Evolutionary conservation across 192 early-diverging fungal species (phyloP), one percentile per base, ranked within the genome.

Genomic region (Paraglomus occultum): DNA sequence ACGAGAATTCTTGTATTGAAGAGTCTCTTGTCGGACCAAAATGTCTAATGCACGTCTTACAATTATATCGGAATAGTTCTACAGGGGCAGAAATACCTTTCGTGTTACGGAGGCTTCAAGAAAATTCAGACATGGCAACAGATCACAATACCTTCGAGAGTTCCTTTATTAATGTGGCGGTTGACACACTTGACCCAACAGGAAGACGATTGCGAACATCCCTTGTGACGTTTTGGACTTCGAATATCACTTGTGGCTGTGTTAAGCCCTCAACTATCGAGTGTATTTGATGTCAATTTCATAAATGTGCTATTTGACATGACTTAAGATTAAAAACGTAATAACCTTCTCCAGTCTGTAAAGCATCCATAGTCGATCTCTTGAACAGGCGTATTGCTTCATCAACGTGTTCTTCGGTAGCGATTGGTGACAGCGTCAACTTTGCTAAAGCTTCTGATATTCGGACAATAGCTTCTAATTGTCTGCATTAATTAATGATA

Each of bases 351-450:
- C 94, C 94, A 43, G 89, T 86, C 72, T 96, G 89, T 49, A 98
- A 92, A 20, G 97, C 97, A 64, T 94, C 92, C 90, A 99, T 95
- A 23, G 97, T 99, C 7, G 96, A 97, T 69, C 86, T 87, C 79
- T 97, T 94, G 87, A 99, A 99, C 64, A 99, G 77, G 22, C 95
- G 91, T 49, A 99, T 94, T 10, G 97, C 97, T 77, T 99, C 96
- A 71, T 95, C 93, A 15, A 99, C 95, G 72, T 99, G 94, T 54
- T 86, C 81, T 60, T 90, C 88, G n/a, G 83, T 89, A 15, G 93
- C 96, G 1, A 88, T 81, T 8, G 93, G 88, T 20, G 90, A 88
- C 8, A 99, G 84, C 18, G 88, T 86, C 80, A 98, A 90, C 70
- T 99, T 99, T 65, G 97, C 97, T 54, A 99, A 80, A 12, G 97